Base-by-base conservation (phyloP, 2,329 filamentous ascomycete species). In the Ceratocystis ficicola region DNA sequence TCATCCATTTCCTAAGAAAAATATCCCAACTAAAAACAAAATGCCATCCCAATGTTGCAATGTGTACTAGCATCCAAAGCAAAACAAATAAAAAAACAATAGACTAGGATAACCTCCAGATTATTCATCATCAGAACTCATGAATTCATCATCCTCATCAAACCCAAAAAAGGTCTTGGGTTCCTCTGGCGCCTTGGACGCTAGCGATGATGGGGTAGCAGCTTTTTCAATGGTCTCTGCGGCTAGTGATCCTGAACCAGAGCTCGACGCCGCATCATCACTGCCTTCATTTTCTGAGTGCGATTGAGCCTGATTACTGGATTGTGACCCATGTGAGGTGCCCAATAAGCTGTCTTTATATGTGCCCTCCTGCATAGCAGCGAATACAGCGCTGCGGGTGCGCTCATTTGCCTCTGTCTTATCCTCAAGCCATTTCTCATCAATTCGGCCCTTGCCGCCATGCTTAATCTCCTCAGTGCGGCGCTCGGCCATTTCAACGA, bases 391-490 rank as follows among this genome's bases (percentile, higher is more conserved):
- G 70, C 89, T 85, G 50, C 89, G 79, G 0, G 91, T 93, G 74
- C 88, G 87, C 77, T 95, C 90, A 70, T 84, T 87, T 30, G 88
- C 88, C 73, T 96, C 91, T 71, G 96, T 92, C 75, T 95, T 96
- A 70, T 90, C 88, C 74, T 99, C 94, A 50, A 97, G 86, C 91
- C 93, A 99, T 73, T 93, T 88, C 0, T 90, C 90, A 72, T 96
- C 90, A 50, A 96, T 76, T 74, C 87, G 81, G 65, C 86, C 84
- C 70, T 84, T 82, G 22, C 65, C 65, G 69, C 89, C 90, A 68
- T 86, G 85, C 74, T 84, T 86, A 63, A 96, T 83, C 72, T 96
- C 92, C 44, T 90, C 87, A 71, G 95, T 88, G 70, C 86, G 87
- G 68, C 85, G 83, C 74, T 97, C 93, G 0, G 94, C 86, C 67